phyloP scores from a whole-genome alignment of 2,329 filamentous ascomycete genomes.

The Fusarium hostae region DNA sequence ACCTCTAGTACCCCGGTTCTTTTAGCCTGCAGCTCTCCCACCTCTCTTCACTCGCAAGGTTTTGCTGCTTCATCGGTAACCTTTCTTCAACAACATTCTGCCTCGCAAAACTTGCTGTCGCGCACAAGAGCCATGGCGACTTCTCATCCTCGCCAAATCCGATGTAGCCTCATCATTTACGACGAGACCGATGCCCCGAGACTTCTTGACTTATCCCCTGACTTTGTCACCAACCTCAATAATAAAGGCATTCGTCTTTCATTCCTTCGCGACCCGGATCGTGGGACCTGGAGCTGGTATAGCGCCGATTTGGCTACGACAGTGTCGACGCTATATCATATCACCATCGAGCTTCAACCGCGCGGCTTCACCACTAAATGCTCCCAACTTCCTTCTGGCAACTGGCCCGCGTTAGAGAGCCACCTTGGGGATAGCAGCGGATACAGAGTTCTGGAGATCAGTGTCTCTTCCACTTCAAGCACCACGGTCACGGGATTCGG shows the following conservation, averaged over 20 bases:
- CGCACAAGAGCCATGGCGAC: neutral
- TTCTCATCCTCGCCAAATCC: rapidly evolving
- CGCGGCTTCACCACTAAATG: rapidly evolving
- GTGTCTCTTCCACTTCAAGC: rapidly evolving
- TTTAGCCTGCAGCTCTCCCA: neutral
- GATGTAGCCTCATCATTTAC: neutral
- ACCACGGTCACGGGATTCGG: neutral
- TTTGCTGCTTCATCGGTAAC: neutral
- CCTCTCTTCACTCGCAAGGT: neutral
- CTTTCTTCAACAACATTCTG: neutral
- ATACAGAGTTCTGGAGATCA: neutral
- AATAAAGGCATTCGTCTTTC: rapidly evolving
- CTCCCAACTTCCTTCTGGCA: rapidly evolving
- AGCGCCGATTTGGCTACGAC: neutral
- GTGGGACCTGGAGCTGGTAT: neutral
- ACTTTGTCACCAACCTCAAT: rapidly evolving
- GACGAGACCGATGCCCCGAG: neutral
- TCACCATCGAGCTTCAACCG: neutral
- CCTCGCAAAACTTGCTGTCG: no score
- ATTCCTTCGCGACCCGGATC: rapidly evolving
- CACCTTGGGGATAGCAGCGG: rapidly evolving
- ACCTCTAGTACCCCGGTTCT: neutral
- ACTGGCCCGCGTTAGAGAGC: neutral
- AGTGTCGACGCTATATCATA: rapidly evolving
- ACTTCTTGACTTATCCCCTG: rapidly evolving